A percentile compares a stretch with the other conserved stretches of the same genome.
Conservation (phyloP, 768 basidiomycete species). For the Suillus americanus region DNA sequence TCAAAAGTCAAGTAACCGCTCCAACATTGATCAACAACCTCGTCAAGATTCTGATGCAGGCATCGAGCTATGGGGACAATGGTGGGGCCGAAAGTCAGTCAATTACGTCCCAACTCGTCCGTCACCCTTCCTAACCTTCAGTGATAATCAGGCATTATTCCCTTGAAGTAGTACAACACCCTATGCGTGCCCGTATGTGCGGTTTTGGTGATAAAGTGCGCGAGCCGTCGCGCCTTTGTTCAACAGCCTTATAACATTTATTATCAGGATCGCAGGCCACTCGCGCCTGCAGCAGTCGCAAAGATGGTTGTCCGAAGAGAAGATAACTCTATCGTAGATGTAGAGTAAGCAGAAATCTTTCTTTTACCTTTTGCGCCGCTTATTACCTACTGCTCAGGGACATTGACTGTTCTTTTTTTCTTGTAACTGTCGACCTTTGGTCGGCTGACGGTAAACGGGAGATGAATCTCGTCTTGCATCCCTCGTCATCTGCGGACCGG, state of each 20-base stretch:
- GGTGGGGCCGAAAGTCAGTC: conserved; percentile 62
- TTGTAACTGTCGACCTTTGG: conserved; percentile 94
- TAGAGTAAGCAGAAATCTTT: conserved; percentile 56
- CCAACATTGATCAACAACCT: conserved; percentile 16
- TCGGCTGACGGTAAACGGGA: conserved; percentile 79
- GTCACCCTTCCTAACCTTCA: conserved; percentile 10
- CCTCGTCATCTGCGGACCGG: conserved; percentile 69
- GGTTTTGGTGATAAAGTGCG: conserved; percentile 94
- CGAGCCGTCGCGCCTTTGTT: conserved; percentile 13
- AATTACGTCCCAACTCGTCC: neutral
- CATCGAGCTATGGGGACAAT: conserved; percentile 70
- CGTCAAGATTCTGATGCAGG: conserved; percentile 33
- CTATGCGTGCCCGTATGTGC: conserved; percentile 90
- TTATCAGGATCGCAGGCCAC: conserved; percentile 81
- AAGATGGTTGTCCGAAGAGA: conserved; percentile 76
- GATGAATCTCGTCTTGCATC: conserved; percentile 88
- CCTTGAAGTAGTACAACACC: conserved; percentile 84
- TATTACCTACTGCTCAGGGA: conserved; percentile 47
- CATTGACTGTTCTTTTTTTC: conserved; percentile 83
- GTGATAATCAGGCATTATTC: conserved; percentile 65
- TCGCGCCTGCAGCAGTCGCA: conserved; percentile 88
- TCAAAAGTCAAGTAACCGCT: conserved; percentile 57
- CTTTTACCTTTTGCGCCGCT: conserved; percentile 4
- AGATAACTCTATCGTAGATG: conserved; percentile 66
- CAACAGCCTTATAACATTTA: conserved; percentile 14